Base-by-base conservation (phyloP, 306 rosid genomes). In the Malus fusca region DNA sequence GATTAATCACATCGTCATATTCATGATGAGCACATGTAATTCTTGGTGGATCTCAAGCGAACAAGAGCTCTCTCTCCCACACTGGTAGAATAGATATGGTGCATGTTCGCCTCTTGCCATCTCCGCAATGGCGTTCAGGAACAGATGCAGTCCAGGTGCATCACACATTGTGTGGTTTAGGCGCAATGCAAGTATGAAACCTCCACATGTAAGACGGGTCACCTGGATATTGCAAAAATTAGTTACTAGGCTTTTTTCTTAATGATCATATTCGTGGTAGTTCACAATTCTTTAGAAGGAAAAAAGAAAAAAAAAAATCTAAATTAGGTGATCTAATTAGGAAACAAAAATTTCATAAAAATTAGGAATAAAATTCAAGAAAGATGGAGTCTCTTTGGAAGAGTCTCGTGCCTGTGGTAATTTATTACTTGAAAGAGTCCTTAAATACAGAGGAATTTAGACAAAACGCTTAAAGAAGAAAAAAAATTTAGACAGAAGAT, bases 101-200 rank as follows among this genome's bases (percentile, higher is more conserved):
- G 62, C 14, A 2, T 4, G 3, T 1, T 61, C 68, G 0, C 86
- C 84, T 12, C 22, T 48, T 1, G 80, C 82, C 56, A 85, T 69
- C 72, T 85, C 86, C 2, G 74, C 76, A 2, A 80, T 15, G 0
- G 87, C 59, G 18, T 0, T 61, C 75, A 82, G 31, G 79, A 85
- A 77, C 8, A 58, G 77, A 15, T 21, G 8, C 2, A 70, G 6
- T 2, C 88, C 86, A 1, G 11, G 0, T 0, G 33, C 86, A 4
- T 82, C 86, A 10, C 72, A 22, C 74, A 82, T 66, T 0, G 82
- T 79, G 55, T 85, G 88, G 28, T 85, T 85, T 22, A 80, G 2
- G 1, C 84, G 80, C 14, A 79, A n/a, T 4, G 86, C 84, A 3
- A 85, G 31, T 2, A 82, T 71, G 42, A 85, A 80, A 25, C 84